These are phyloP conservation scores for Oxalis stricta DNA, from an alignment of 441 rosid genomes.

Conservation along the genomic window DNA sequence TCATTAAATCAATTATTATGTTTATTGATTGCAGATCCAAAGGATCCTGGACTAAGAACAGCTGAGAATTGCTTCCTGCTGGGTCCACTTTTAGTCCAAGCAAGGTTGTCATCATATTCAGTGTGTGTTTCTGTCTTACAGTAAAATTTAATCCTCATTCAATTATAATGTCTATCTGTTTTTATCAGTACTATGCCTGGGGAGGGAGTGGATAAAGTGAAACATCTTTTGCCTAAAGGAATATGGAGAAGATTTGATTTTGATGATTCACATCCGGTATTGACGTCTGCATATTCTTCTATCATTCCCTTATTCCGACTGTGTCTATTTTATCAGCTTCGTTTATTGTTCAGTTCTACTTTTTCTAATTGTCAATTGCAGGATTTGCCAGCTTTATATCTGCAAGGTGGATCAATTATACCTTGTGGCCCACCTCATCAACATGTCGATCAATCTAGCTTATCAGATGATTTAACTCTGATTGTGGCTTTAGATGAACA, in stretches of 20 bases:
- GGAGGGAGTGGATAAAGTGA: conserved; percentile 35
- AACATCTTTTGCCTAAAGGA: conserved; percentile 53
- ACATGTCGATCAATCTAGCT: conserved; percentile 51
- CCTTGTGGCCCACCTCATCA: conserved; percentile 58
- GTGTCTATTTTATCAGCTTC: neutral
- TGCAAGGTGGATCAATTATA: conserved; percentile 89
- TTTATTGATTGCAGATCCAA: conserved; percentile 41
- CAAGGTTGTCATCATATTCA: conserved; percentile 52
- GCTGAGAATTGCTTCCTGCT: conserved; percentile 72
- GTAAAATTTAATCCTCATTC: no score
- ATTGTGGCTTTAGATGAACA: conserved; percentile 72
- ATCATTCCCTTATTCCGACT: no score
- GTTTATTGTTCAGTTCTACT: neutral
- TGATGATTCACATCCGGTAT: conserved; percentile 84
- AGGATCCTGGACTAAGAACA: conserved; percentile 57
- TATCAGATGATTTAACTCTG: conserved; percentile 66
- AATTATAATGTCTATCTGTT: conserved; percentile 7
- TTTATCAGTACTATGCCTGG: conserved; percentile 36
- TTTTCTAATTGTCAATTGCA: conserved; percentile 12
- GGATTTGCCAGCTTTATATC: conserved; percentile 81
- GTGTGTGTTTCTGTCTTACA: neutral
- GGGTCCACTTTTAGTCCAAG: conserved; percentile 66
- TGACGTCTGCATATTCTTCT: conserved; percentile 2
- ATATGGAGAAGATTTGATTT: conserved; percentile 80
- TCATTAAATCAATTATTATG: conserved; percentile 1